Percentiles rank a stretch among this genome's conserved stretches.
Evolutionary conservation across 2,329 filamentous ascomycete species (phyloP).

Genomic region (Calonectria naviculata): DNA sequence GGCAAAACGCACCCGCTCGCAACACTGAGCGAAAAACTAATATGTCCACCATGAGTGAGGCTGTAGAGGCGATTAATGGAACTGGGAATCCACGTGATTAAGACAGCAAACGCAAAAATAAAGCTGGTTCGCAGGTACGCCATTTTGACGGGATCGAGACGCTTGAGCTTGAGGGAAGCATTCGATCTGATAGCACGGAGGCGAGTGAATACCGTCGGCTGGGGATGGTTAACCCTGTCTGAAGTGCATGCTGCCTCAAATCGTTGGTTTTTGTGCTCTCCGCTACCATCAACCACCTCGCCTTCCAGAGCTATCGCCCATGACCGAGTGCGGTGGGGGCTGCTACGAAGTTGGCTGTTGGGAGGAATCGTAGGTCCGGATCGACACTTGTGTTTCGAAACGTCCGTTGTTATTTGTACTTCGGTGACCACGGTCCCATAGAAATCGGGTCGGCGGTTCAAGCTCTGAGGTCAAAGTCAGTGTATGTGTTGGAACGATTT

Average conservation of each 20-base stretch:
- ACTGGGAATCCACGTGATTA: slow-evolving; percentile 72
- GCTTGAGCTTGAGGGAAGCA: slow-evolving; percentile 45
- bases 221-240: slow-evolving; percentile 25
- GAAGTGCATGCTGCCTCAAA: slow-evolving; percentile 46
- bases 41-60: slow-evolving; percentile 60
- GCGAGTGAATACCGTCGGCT: slow-evolving; percentile 29
- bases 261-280: slow-evolving; percentile 30
- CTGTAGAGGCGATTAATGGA: slow-evolving; percentile 80
- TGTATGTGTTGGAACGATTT: background rate
- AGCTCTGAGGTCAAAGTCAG: slow-evolving; percentile 40
- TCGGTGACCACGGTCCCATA: slow-evolving; percentile 63
- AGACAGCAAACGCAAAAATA: slow-evolving; percentile 68
- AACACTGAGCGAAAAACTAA: slow-evolving; percentile 74
- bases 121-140: slow-evolving; percentile 70
- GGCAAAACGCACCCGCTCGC: slow-evolving; percentile 78
- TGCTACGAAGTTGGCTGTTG: slow-evolving; percentile 25
- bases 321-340: slow-evolving; percentile 33
- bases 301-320: slow-evolving; percentile 34
- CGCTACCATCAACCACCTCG: slow-evolving; percentile 26
- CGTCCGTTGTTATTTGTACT: slow-evolving; percentile 55
- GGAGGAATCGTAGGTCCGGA: slow-evolving; percentile 22
- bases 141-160: slow-evolving; percentile 66
- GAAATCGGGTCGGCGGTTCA: slow-evolving; percentile 43
- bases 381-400: slow-evolving; percentile 25
- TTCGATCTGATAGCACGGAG: slow-evolving; percentile 41